Evolutionary conservation across 2,329 filamentous ascomycete species (phyloP).

Genomic region (Penicillium expansum): DNA sequence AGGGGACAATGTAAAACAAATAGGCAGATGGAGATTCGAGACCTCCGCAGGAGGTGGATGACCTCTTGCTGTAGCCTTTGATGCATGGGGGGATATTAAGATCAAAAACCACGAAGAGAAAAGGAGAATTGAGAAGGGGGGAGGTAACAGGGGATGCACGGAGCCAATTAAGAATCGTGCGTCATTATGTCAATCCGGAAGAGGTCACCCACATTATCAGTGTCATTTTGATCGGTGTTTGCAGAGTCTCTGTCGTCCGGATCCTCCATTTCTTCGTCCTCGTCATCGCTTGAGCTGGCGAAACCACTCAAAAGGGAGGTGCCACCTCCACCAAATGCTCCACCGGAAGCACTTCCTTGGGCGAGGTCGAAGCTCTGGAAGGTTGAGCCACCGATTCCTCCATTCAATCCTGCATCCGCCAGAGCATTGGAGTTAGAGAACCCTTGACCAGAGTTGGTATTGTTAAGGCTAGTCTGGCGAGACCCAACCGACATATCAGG

Average conservation of each 20-base stretch:
- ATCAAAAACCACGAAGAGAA: background rate
- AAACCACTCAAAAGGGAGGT: constrained; percentile 78
- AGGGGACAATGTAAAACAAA: background rate
- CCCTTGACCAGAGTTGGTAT: constrained; percentile 56
- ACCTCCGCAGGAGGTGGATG: background rate
- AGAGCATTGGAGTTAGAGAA: constrained; percentile 66
- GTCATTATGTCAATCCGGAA: constrained; percentile 62
- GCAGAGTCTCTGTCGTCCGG: constrained; percentile 53
- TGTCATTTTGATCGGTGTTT: constrained; percentile 48
- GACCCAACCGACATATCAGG: constrained; percentile 86
- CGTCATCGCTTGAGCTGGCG: constrained; percentile 91
- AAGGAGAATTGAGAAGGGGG: constrained; percentile 8
- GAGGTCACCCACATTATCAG: constrained; percentile 66
- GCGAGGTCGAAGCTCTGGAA: constrained; percentile 66
- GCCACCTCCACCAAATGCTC: constrained; percentile 66
- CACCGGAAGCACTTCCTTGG: constrained; percentile 64
- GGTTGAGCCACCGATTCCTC: constrained; percentile 50
- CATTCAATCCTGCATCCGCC: constrained; percentile 76
- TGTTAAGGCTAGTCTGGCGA: constrained; percentile 64
- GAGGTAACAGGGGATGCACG: constrained; percentile 12
- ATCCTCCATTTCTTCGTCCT: constrained; percentile 85
- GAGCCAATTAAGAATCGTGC: constrained; percentile 51
- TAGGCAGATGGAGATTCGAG: background rate
- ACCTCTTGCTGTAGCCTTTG: background rate
- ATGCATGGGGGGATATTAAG: background rate